A percentile compares a stretch with the other conserved stretches of the same genome.
phyloP scores from a whole-genome alignment of 352 stramenopile genomes.

The Phytopythium ostracodes region DNA sequence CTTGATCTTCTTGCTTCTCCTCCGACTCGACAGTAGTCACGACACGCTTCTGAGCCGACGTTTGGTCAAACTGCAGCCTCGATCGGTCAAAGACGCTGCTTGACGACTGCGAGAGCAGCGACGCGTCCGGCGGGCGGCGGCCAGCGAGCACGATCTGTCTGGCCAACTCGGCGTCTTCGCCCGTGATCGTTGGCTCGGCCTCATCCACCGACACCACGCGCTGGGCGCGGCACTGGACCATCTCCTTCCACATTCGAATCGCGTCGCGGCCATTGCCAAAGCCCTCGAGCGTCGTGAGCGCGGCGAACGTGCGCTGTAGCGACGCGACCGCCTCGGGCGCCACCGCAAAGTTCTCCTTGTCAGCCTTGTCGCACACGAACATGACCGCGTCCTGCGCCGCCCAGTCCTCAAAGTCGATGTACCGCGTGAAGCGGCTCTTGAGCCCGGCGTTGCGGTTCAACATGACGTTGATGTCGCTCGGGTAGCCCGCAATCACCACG shows the following conservation, averaged over 20 bases:
- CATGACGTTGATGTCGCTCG: conserved; percentile 87
- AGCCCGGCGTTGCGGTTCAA: conserved; percentile 86
- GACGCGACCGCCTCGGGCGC: conserved; percentile 15
- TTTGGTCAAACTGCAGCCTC: background rate
- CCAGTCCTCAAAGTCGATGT: conserved; percentile 89
- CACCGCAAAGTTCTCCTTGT: conserved; percentile 39
- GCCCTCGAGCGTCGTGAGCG: conserved; percentile 40
- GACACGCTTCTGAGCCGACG: background rate
- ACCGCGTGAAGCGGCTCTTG: conserved; percentile 88
- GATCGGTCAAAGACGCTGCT: background rate
- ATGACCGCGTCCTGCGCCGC: conserved; percentile 70
- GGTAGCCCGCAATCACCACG: conserved; percentile 90
- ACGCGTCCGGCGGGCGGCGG: conserved; percentile 30
- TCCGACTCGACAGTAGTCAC: background rate
- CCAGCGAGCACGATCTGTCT: conserved; percentile 26
- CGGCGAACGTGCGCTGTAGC: conserved; percentile 31
- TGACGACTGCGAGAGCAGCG: conserved; percentile 24
- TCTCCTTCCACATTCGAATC: conserved; percentile 57
- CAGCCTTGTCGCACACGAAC: conserved; percentile 47
- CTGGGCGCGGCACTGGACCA: conserved; percentile 60
- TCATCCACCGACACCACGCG: conserved; percentile 41
- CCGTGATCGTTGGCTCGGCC: conserved; percentile 43
- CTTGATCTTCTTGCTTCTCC: background rate
- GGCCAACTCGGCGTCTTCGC: conserved; percentile 36
- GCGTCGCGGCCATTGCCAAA: conserved; percentile 78